Evolutionary conservation across 2,329 filamentous ascomycete species (phyloP), one percentile per base, ranked within the genome.

Genomic region (Alternaria solani): DNA sequence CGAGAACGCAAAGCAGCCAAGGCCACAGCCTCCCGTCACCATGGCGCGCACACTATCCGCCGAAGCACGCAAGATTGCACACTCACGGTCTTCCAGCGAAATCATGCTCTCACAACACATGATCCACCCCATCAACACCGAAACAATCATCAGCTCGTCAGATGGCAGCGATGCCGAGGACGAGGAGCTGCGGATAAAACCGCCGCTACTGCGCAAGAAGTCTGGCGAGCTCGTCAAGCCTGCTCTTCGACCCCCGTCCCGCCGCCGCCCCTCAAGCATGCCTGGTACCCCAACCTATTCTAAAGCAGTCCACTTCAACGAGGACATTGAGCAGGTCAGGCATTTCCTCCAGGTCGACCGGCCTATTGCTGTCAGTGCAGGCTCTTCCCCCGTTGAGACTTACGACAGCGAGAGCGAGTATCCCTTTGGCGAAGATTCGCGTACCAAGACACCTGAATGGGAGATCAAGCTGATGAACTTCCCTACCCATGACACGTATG

Each of bases 231-330:
- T 99, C 36, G 95, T 99, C 59, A 90, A 95, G 70, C 95, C 95
- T 12, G 95, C 95, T 20, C 86, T 99, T 52, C 89, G 95, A 51
- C 88, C 90, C 39, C 84, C 92, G 12, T 91, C 91, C n/a, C 87
- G 87, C 66, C 86, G 92, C 66, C 88, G 95, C 59, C 94, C 94
- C 1, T 96, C 92, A 4, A 98, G 94, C 81, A 96, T 98, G 92
- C 95, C 95, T 8, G 95, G 95, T 55, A 99, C 95, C 0, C 95
- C 95, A 0, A 95, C 94, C 8, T 98, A 94, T 76, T 91, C 91
- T 68, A 99, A 99, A 79, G 93, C 92, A 12, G 95, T 99, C n/a
- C 95, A 99, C 80, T 99, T 99, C 76, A 95, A 98, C 80, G 92
- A 94, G 26, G 92, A 97, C 74, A 88, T 98, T 39, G 95, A 98